Base-by-base conservation (phyloP, 495 filamentous ascomycete genomes). In the Penicillium lagena region DNA sequence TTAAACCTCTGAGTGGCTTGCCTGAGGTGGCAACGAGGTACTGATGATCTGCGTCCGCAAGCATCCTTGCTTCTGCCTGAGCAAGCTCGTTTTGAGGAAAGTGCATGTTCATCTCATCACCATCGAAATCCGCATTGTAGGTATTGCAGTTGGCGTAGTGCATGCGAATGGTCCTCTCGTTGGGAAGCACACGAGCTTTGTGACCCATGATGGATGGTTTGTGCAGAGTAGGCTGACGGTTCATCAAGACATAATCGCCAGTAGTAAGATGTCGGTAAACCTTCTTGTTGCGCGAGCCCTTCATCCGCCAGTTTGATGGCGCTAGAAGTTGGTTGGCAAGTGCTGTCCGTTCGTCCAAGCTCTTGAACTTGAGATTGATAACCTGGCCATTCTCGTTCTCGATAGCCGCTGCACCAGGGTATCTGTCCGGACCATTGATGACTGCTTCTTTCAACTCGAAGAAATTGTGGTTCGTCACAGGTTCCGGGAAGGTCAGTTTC, bases 41-140 rank as follows among this genome's bases (percentile, higher is more conserved):
- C 54, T 99, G 94, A 57, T 95, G 87, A 60, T 99, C 91, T 12
- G 94, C 95, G 62, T 96, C 90, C 9, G 94, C 93, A 54, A 99
- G 83, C 59, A 85, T 83, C 41, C 90, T 73, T 3, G 93, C 93
- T 66, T 99, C 94, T 3, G 89, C 82, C 46, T 93, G 77, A 17
- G 91, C 94, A 58, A 96, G 72, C 60, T 96, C 94, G 54, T 94
- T 96, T 52, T 99, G 94, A 9, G 94, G 94, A 59, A 99, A 96
- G 63, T 99, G 94, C 93, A 99, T 95, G 63, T 99, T 99, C 94
- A 99, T 99, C 67, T 99, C 94, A 55, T 99, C 94, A 62, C 94
- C 94, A 62, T 99, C 94, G 65, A 97, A 99, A 78, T 99, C 94
- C n/a, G 94, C 94, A 54, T 99, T 99, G 76, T 99, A 98, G 9